A percentile compares a stretch with the other conserved stretches of the same genome.
These are phyloP conservation scores for Phytophthora fragariaefolia DNA, from an alignment of 352 stramenopile genomes.

Conservation along the genomic window DNA sequence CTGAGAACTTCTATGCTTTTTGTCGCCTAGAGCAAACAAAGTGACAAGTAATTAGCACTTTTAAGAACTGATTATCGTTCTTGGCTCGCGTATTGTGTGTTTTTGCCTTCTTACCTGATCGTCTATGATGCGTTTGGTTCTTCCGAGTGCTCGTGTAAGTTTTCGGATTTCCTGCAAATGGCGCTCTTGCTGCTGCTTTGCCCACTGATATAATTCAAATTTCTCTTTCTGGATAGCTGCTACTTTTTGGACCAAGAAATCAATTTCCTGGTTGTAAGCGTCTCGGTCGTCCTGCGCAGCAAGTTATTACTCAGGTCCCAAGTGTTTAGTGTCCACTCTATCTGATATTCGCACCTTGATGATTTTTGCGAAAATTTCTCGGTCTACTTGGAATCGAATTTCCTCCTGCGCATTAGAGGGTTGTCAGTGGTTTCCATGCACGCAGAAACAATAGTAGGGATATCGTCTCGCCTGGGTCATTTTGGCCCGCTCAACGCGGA, in stretches of 20 bases:
- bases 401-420: conserved; percentile 50
- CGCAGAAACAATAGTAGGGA: not conserved
- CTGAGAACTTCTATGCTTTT: conserved; percentile 52
- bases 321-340: not conserved
- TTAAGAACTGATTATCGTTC: too few species aligned
- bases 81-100: not conserved
- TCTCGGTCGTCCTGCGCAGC: conserved; percentile 65
- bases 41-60: not conserved
- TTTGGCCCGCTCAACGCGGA: conserved; percentile 61
- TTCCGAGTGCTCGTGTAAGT: conserved; percentile 67
- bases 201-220: conserved; percentile 73
- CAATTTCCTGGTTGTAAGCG: conserved; percentile 75
- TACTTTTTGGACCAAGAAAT: conserved; percentile 74
- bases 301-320: too few species aligned
- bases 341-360: too few species aligned
- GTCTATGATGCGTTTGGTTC: conserved; percentile 65
- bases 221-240: conserved; percentile 74
- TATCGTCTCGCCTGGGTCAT: conserved; percentile 64
- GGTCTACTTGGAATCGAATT: conserved; percentile 81
- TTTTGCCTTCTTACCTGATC: conserved; percentile 49
- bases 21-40: conserved; percentile 30
- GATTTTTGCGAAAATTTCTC: conserved; percentile 88
- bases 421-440: not conserved
- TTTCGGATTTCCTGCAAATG: conserved; percentile 88
- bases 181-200: conserved; percentile 73